Evolutionary conservation across 2,329 filamentous ascomycete genomes (phyloP).

Genomic region (Fusarium globosum): DNA sequence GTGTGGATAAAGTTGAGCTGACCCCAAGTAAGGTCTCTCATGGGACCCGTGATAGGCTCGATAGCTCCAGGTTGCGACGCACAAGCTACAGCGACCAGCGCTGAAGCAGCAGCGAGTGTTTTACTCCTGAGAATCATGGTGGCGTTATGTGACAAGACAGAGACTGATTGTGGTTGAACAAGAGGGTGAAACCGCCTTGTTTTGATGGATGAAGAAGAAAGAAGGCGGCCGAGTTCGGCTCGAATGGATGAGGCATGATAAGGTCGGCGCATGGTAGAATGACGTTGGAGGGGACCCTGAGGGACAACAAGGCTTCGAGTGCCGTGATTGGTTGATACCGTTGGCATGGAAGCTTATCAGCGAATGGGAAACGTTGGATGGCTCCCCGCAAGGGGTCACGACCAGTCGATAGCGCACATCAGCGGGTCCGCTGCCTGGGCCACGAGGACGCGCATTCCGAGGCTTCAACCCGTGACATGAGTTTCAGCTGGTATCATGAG

Average conservation of each 20-base stretch:
- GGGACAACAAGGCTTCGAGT: background rate
- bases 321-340: slow-evolving; percentile 8
- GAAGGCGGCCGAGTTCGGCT: slow-evolving; percentile 26
- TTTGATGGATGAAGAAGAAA: slow-evolving; percentile 19
- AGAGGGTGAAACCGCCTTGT: slow-evolving; percentile 12
- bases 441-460: slow-evolving; percentile 29
- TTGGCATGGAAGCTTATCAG: background rate
- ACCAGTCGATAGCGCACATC: slow-evolving; percentile 25
- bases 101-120: slow-evolving; percentile 41
- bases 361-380: background rate
- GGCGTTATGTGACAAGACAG: background rate
- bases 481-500: slow-evolving; percentile 15
- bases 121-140: slow-evolving; percentile 44
- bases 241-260: slow-evolving; percentile 29
- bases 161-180: background rate
- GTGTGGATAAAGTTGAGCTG: slow-evolving; percentile 98
- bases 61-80: slow-evolving; percentile 82
- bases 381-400: slow-evolving; percentile 34
- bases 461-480: slow-evolving; percentile 7
- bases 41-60: slow-evolving; percentile 80
- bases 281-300: slow-evolving; percentile 38
- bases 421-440: slow-evolving; percentile 28
- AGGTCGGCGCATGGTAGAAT: slow-evolving; percentile 27
- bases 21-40: slow-evolving; percentile 90
- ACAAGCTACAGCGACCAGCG: slow-evolving; percentile 52